Percentiles rank a stretch among this genome's conserved stretches.
These are phyloP conservation scores for Tylopilus sp. DNA, from an alignment of 768 basidiomycete species.

Conservation along the genomic window DNA sequence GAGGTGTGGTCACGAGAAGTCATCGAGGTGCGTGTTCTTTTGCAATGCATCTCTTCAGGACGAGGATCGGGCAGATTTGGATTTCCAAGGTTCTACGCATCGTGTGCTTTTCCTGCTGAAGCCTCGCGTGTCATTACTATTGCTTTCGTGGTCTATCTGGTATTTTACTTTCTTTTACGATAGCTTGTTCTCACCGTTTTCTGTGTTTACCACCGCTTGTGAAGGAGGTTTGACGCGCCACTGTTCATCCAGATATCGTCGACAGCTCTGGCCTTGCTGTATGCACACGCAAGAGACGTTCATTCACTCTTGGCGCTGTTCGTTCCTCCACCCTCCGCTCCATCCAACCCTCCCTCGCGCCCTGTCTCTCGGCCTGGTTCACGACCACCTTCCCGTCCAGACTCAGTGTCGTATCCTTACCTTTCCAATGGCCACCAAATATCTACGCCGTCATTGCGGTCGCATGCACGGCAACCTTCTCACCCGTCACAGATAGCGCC, in stretches of 20 bases:
- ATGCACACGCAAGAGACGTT: slow-evolving; percentile 24
- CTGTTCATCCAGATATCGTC: slow-evolving; percentile 20
- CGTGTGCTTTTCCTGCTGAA: background rate
- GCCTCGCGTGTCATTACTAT: slow-evolving; percentile 28
- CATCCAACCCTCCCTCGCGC: slow-evolving; percentile 11
- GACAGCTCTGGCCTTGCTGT: slow-evolving; percentile 29
- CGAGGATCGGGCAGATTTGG: slow-evolving; percentile 40
- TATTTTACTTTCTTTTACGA: slow-evolving; percentile 31
- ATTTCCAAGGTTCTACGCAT: slow-evolving; percentile 45
- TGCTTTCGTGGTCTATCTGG: slow-evolving; percentile 36
- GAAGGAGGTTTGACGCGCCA: slow-evolving; percentile 17
- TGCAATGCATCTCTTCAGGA: slow-evolving; percentile 5
- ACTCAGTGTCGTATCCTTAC: slow-evolving; percentile 12
- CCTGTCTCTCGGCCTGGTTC: slow-evolving; percentile 21
- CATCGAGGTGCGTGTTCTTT: slow-evolving; percentile 22
- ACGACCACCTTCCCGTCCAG: slow-evolving; percentile 22
- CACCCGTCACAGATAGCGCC: slow-evolving; percentile 7
- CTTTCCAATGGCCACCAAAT: slow-evolving; percentile 6
- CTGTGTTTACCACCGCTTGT: background rate
- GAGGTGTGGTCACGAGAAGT: slow-evolving; percentile 67
- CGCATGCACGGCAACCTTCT: slow-evolving; percentile 8
- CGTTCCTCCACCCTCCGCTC: slow-evolving; percentile 1
- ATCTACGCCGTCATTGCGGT: slow-evolving; percentile 4
- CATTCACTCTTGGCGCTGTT: slow-evolving; percentile 22
- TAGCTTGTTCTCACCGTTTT: background rate